Evolutionary conservation across 2,329 filamentous ascomycete genomes (phyloP).

Genomic region (Sclerotinia subarctica): DNA sequence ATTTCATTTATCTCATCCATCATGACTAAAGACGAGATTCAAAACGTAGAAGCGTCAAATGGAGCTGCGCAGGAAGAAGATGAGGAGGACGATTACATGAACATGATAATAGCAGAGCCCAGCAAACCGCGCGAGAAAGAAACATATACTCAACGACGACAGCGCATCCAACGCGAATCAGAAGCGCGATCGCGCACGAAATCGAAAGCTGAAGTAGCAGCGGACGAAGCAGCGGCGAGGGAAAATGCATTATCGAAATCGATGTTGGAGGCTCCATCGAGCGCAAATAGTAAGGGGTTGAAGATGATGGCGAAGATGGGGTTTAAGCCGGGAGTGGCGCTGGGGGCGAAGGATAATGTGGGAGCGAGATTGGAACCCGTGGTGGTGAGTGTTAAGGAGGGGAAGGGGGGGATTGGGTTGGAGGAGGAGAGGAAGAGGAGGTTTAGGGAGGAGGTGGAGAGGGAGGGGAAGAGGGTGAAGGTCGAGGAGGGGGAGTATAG

Average conservation of each 20-base stretch:
- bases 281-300: conserved; percentile 76
- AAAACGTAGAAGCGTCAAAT: background rate
- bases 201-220: conserved; percentile 80
- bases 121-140: conserved; percentile 49
- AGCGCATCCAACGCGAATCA: conserved; percentile 52
- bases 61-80: conserved; percentile 22
- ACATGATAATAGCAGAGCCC: conserved; percentile 80
- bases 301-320: conserved; percentile 98
- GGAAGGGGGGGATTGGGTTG: conserved; percentile 77
- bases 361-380: conserved; percentile 64
- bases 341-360: conserved; percentile 61
- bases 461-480: conserved; percentile 56
- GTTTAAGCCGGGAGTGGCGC: conserved; percentile 70
- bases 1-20: background rate
- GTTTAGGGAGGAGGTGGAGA: conserved; percentile 59
- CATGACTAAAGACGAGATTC: background rate
- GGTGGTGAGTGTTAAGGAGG: conserved; percentile 71
- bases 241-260: conserved; percentile 75
- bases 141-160: conserved; percentile 56
- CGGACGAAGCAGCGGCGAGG: conserved; percentile 66
- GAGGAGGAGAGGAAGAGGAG: conserved; percentile 82
- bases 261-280: conserved; percentile 55
- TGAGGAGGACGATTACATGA: conserved; percentile 90
- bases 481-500: conserved; percentile 55
- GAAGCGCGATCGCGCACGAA: conserved; percentile 66